Conservation (phyloP, 1,139 yeast species). For the Sugiyamaella sp. region DNA sequence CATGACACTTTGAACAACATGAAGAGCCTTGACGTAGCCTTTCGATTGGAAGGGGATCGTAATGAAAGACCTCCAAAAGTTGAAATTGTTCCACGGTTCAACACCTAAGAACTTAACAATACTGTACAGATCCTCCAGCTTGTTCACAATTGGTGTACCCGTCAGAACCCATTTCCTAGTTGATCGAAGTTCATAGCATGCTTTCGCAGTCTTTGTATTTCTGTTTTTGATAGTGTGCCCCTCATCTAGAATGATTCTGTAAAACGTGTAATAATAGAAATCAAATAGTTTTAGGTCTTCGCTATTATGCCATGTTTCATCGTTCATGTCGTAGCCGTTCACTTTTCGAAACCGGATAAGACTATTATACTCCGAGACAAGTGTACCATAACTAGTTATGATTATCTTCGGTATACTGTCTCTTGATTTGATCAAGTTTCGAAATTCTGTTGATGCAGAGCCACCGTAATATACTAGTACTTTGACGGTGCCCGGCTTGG, state of each 20-base stretch:
- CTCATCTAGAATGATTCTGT: constrained; percentile 84
- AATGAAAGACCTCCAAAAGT: constrained; percentile 88
- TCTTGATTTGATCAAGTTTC: constrained; percentile 46
- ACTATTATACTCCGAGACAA: constrained; percentile 68
- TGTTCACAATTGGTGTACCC: constrained; percentile 92
- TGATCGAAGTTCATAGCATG: constrained; percentile 67
- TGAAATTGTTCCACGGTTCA: constrained; percentile 88
- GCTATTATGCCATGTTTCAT: constrained; percentile 30
- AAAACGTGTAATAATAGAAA: constrained; percentile 71
- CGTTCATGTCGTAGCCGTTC: constrained; percentile 20
- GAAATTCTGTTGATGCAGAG: constrained; percentile 50
- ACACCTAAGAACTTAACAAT: constrained; percentile 71
- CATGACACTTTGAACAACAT: constrained; percentile 79
- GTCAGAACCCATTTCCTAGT: constrained; percentile 83
- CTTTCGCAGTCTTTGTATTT: constrained; percentile 76
- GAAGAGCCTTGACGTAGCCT: constrained; percentile 69
- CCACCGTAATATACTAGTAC: constrained; percentile 71
- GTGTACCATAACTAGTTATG: constrained; percentile 86
- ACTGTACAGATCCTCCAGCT: constrained; percentile 84
- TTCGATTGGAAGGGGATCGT: constrained; percentile 81
- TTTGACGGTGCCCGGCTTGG: constrained; percentile 37
- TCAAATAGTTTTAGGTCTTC: constrained; percentile 47
- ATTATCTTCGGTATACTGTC: constrained; percentile 66
- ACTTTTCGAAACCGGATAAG: constrained; percentile 27
- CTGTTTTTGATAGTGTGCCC: constrained; percentile 90